These are phyloP conservation scores for Cladophialophora yegresii DNA, from an alignment of 2,329 filamentous ascomycete genomes.

Conservation along the genomic window DNA sequence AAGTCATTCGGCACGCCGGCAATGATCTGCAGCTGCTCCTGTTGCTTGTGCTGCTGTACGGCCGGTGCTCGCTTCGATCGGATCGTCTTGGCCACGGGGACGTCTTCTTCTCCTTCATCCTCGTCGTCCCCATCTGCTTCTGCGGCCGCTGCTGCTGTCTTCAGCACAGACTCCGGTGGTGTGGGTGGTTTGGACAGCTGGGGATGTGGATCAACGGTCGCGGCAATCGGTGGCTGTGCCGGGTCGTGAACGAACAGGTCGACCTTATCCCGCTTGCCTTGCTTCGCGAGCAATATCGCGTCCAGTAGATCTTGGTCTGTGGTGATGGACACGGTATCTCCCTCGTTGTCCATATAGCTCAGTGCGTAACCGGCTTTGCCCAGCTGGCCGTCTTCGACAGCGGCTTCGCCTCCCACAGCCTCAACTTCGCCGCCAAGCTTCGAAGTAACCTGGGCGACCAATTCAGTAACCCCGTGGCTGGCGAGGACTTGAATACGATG, in stretches of 20 bases:
- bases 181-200: conserved; percentile 53
- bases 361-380: conserved; percentile 80
- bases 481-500: conserved; percentile 86
- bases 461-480: conserved; percentile 74
- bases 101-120: conserved; percentile 44
- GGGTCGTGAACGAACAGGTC: conserved; percentile 96
- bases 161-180: conserved; percentile 54
- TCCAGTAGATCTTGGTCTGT: conserved; percentile 91
- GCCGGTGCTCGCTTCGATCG: conserved; percentile 23
- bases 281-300: conserved; percentile 79
- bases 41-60: conserved; percentile 49
- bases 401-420: conserved; percentile 76
- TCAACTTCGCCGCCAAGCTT: conserved; percentile 87
- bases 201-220: conserved; percentile 62
- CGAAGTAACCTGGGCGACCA: conserved; percentile 73
- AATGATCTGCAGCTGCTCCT: conserved; percentile 73
- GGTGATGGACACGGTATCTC: conserved; percentile 94
- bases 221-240: conserved; percentile 76
- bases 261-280: conserved; percentile 81
- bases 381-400: conserved; percentile 76
- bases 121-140: conserved; percentile 62
- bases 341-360: conserved; percentile 95
- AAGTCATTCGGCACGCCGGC: conserved; percentile 91
- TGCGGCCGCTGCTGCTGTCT: conserved; percentile 46
- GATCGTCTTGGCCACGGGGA: conserved; percentile 20